Evolutionary conservation across 129 eudicot species (phyloP).

Genomic region (Apium graveolens): DNA sequence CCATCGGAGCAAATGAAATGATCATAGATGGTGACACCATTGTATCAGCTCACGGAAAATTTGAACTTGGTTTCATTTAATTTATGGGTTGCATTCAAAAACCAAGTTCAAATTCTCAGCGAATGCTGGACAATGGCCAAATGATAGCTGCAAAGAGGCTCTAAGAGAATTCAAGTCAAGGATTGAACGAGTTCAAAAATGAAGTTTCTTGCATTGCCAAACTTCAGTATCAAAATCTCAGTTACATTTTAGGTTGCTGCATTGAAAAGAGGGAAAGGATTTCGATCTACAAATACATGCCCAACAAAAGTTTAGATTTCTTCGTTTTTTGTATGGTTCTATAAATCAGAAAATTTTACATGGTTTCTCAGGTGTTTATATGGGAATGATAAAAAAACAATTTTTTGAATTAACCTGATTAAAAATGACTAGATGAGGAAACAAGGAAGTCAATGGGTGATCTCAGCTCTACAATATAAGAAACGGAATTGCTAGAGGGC

Average conservation of each 20-base stretch:
- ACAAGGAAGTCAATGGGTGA: not conserved
- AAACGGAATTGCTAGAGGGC: constrained; percentile 5
- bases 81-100: no score
- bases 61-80: constrained; percentile 2
- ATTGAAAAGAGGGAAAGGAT: no score
- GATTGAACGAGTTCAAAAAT: no score
- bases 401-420: not conserved
- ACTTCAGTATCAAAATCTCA: no score
- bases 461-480: not conserved
- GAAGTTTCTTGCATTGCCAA: no score
- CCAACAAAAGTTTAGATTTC: no score
- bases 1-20: not conserved
- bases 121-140: constrained; percentile 1
- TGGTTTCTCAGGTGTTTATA: no score
- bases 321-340: not conserved
- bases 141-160: constrained; percentile 1
- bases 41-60: not conserved
- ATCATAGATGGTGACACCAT: not conserved
- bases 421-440: not conserved
- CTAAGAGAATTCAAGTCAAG: not conserved
- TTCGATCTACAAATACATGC: no score
- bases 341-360: no score
- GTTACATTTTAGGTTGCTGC: no score
- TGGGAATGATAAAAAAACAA: no score
- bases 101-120: no score